Conservation (phyloP, 31 red algal genomes). For the Odonthalia washingtoniensis region DNA sequence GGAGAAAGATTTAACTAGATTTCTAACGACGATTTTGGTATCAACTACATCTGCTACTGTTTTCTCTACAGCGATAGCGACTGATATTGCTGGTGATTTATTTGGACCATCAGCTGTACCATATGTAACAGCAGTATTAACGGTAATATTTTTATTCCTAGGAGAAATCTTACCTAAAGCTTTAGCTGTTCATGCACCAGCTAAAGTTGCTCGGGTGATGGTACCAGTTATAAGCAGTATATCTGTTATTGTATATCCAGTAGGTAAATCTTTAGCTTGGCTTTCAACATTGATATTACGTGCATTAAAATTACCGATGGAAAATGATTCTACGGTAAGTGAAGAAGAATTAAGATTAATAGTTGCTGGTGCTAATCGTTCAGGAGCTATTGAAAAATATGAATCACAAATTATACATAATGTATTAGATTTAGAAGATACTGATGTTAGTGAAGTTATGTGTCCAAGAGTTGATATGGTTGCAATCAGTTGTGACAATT, state of each 20-base stretch:
- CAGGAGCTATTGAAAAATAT: constrained; percentile 93
- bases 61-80: constrained; percentile 96
- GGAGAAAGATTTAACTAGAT: constrained; percentile 93
- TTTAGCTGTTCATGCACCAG: constrained; percentile 93
- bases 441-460: constrained; percentile 93
- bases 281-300: constrained; percentile 76
- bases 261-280: constrained; percentile 83
- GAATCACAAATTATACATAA: constrained; percentile 96
- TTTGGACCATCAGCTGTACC: constrained; percentile 86
- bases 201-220: constrained; percentile 87
- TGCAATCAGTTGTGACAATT: constrained; percentile 59
- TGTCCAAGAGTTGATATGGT: constrained; percentile 96
- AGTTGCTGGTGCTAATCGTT: constrained; percentile 89
- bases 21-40: constrained; percentile 96
- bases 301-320: constrained; percentile 68
- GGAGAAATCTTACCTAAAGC: constrained; percentile 99
- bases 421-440: constrained; percentile 95
- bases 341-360: constrained; percentile 93
- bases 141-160: constrained; percentile 97
- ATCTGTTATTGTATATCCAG: constrained; percentile 95
- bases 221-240: constrained; percentile 79
- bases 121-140: constrained; percentile 88
- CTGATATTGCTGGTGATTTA: constrained; percentile 87
- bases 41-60: constrained; percentile 91
- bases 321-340: constrained; percentile 82